A percentile compares a stretch with the other conserved stretches of the same genome.
phyloP scores from a whole-genome alignment of 768 basidiomycete genomes.

The Pholiota microspora region DNA sequence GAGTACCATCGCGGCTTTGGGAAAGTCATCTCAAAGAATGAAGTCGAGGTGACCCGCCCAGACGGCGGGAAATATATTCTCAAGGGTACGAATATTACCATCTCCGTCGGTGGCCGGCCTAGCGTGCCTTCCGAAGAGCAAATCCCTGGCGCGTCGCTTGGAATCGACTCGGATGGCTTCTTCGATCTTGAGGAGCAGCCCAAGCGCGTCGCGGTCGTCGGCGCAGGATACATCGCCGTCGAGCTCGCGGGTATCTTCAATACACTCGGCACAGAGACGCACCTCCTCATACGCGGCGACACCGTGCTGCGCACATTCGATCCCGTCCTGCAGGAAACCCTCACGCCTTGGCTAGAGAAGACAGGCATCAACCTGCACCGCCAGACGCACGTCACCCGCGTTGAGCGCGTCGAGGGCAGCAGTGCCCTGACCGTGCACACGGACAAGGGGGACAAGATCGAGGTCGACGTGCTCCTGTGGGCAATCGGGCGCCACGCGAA shows the following conservation, averaged over 20 bases:
- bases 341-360: slow-evolving; percentile 91
- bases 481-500: slow-evolving; percentile 88
- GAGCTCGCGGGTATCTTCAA: slow-evolving; percentile 96
- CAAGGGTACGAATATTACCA: slow-evolving; percentile 71
- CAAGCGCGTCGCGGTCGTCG: slow-evolving; percentile 89
- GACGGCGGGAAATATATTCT: slow-evolving; percentile 74
- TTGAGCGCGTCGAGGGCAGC: slow-evolving; percentile 68
- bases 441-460: slow-evolving; percentile 70
- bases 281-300: slow-evolving; percentile 87
- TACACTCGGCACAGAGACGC: slow-evolving; percentile 87
- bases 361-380: slow-evolving; percentile 91
- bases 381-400: slow-evolving; percentile 65
- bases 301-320: slow-evolving; percentile 94
- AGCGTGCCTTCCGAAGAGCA: slow-evolving; percentile 71
- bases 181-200: slow-evolving; percentile 91
- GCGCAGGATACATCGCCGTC: slow-evolving; percentile 97
- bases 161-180: slow-evolving; percentile 95
- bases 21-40: slow-evolving; percentile 63
- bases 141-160: slow-evolving; percentile 88
- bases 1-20: slow-evolving; percentile 84
- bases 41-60: slow-evolving; percentile 68
- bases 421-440: slow-evolving; percentile 74
- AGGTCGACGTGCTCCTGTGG: slow-evolving; percentile 90
- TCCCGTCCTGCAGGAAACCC: slow-evolving; percentile 74
- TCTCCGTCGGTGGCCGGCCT: slow-evolving; percentile 88